Conservation (phyloP, 2,329 filamentous ascomycete genomes). For the Daldinia eschscholtzii region DNA sequence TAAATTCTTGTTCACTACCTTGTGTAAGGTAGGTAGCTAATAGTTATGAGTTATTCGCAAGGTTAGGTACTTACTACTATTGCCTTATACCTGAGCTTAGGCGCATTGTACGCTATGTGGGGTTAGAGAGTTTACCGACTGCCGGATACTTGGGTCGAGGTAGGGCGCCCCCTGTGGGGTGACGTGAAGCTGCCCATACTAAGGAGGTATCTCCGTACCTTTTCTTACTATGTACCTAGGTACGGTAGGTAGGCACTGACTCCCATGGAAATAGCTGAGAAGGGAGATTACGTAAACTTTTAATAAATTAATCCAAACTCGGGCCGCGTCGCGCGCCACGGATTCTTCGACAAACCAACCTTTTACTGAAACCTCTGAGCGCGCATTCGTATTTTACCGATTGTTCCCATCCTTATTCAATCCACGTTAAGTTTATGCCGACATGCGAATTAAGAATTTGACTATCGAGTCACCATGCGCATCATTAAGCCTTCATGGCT, state of each 20-base stretch:
- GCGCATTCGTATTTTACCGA: conserved; percentile 31
- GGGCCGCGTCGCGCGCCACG: conserved; percentile 51
- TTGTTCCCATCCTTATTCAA: conserved; percentile 24
- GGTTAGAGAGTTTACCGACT: not conserved
- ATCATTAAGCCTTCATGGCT: conserved; percentile 97
- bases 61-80: not conserved
- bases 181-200: not conserved
- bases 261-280: not conserved
- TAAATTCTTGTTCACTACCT: not conserved
- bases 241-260: no score
- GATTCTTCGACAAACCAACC: conserved; percentile 31
- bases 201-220: not conserved
- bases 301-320: conserved; percentile 38
- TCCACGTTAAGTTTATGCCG: conserved; percentile 41
- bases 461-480: conserved; percentile 69
- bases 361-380: conserved; percentile 32
- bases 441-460: conserved; percentile 51
- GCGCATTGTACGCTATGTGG: not conserved
- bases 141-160: not conserved
- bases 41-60: not conserved
- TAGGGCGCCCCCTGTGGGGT: not conserved
- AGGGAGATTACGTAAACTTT: conserved; percentile 37
- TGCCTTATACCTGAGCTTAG: not conserved
- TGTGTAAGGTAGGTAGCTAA: not conserved
- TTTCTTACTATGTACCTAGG: no score